These are phyloP conservation scores for Sporothrix brasiliensis DNA, from an alignment of 2,329 filamentous ascomycete species.

Conservation along the genomic window DNA sequence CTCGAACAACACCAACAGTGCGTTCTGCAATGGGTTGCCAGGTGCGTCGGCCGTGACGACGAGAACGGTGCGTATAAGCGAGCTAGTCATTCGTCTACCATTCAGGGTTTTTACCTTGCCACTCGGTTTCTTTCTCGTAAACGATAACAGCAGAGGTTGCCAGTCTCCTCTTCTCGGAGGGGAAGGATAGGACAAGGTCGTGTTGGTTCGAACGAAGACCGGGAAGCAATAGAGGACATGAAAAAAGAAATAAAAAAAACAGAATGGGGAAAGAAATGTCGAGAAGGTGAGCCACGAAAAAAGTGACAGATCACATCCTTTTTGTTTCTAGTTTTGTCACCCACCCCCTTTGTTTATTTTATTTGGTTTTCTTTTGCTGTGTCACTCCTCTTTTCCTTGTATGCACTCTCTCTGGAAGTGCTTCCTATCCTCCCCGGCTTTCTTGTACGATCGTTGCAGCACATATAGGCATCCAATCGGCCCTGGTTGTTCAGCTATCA, in stretches of 20 bases:
- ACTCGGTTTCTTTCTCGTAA: neutral
- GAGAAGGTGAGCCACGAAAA: neutral
- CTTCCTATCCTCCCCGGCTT: neutral
- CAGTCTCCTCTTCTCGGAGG: neutral
- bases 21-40: neutral
- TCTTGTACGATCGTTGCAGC: neutral
- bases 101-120: neutral
- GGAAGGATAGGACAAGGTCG: too few species aligned
- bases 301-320: constrained; percentile 24
- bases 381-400: neutral
- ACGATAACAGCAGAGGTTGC: neutral
- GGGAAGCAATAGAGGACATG: neutral
- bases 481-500: neutral
- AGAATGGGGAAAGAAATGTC: neutral
- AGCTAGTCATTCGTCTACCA: neutral
- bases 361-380: neutral
- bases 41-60: constrained; percentile 14
- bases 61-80: constrained; percentile 6
- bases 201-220: constrained; percentile 5
- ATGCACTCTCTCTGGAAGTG: neutral
- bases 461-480: neutral
- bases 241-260: neutral
- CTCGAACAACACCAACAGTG: neutral
- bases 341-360: neutral
- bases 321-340: constrained; percentile 7